These are phyloP conservation scores for Neopestalotiopsis clavispora DNA, from an alignment of 2,329 filamentous ascomycete species.

Conservation along the genomic window DNA sequence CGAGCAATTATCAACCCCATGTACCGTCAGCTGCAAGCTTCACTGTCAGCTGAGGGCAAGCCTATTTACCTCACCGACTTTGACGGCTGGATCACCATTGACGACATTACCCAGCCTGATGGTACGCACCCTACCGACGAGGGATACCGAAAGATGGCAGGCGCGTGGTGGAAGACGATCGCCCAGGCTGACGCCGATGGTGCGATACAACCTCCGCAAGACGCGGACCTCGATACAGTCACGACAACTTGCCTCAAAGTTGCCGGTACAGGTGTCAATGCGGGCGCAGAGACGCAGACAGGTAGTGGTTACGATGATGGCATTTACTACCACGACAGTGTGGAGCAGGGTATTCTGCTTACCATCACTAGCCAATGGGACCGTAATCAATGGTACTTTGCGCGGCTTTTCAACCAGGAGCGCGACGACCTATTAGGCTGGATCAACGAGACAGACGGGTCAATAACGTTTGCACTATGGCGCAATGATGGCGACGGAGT, in stretches of 20 bases:
- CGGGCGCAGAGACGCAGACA: constrained; percentile 31
- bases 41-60: constrained; percentile 11
- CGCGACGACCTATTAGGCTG: constrained; percentile 30
- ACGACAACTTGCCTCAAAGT: constrained; percentile 26
- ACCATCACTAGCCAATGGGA: constrained; percentile 18
- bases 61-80: constrained; percentile 2
- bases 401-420: constrained; percentile 21
- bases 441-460: constrained; percentile 35
- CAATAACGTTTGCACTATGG: constrained; percentile 17
- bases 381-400: constrained; percentile 30
- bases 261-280: constrained; percentile 25
- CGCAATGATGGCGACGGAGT: constrained; percentile 19
- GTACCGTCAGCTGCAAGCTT: neutral
- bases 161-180: constrained; percentile 21
- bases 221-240: neutral
- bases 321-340: constrained; percentile 31
- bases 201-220: constrained; percentile 17
- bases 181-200: constrained; percentile 7
- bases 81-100: constrained; percentile 12
- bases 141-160: constrained; percentile 29
- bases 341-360: constrained; percentile 22
- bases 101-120: constrained; percentile 22
- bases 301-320: constrained; percentile 36
- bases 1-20: constrained; percentile 1
- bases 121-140: constrained; percentile 27